These are phyloP conservation scores for Cenococcum geophilum DNA, from an alignment of 495 filamentous ascomycete genomes.

Conservation along the genomic window DNA sequence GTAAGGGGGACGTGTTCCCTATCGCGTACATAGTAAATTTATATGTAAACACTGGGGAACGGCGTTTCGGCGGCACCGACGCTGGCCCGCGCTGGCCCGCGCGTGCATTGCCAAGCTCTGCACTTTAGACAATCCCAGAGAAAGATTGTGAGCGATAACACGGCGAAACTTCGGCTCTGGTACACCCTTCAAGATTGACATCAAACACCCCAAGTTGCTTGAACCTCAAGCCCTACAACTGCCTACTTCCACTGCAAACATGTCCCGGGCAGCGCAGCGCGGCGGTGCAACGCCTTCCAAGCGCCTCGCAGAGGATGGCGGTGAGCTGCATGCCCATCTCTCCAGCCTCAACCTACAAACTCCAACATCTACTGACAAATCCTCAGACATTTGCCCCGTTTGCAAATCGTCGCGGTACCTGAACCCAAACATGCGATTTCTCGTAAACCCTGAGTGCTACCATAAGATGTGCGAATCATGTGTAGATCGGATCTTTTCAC, in stretches of 20 bases:
- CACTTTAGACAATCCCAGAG: too few species aligned
- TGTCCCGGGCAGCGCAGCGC: conserved; percentile 27
- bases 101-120: too few species aligned
- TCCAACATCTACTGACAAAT: conserved; percentile 10
- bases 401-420: conserved; percentile 95
- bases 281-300: conserved; percentile 14
- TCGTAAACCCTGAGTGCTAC: conserved; percentile 97
- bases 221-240: neutral
- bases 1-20: too few species aligned
- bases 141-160: neutral
- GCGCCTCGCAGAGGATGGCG: conserved; percentile 28
- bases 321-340: conserved; percentile 16
- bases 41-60: too few species aligned
- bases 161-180: too few species aligned
- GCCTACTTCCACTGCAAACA: conserved; percentile 9
- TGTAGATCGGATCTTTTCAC: conserved; percentile 88
- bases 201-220: neutral
- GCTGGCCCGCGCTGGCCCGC: too few species aligned
- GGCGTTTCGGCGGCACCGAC: too few species aligned
- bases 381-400: conserved; percentile 81
- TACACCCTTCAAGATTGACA: neutral
- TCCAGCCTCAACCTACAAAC: conserved; percentile 11
- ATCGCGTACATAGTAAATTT: too few species aligned
- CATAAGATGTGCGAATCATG: conserved; percentile 96
- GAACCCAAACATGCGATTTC: conserved; percentile 86